Evolutionary conservation across 140 eudicot species (phyloP).

Genomic region (Senecio squalidus): DNA sequence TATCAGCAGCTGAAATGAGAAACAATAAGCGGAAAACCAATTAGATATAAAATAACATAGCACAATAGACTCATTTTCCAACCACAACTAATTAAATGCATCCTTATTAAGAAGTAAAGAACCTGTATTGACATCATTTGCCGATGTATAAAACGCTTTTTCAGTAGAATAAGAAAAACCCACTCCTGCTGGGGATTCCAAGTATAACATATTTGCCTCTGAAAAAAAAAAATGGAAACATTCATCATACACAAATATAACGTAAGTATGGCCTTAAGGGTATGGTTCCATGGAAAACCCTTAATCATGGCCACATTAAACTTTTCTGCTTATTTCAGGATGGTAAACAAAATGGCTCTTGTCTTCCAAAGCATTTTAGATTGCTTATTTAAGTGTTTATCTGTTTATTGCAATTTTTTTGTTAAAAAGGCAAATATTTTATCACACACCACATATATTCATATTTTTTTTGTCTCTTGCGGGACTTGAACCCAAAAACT

Average conservation of each 20-base stretch:
- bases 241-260: conserved; percentile 8
- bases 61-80: not conserved
- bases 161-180: conserved; percentile 70
- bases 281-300: too few species aligned
- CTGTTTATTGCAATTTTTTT: too few species aligned
- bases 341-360: too few species aligned
- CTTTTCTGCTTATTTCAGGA: too few species aligned
- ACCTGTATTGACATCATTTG: conserved; percentile 65
- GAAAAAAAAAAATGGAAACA: conserved; percentile 18
- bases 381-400: too few species aligned
- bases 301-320: too few species aligned
- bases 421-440: too few species aligned
- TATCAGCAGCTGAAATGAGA: conserved; percentile 51
- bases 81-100: not conserved
- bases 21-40: not conserved
- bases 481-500: too few species aligned
- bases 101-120: conserved; percentile 12
- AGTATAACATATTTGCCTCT: conserved; percentile 81
- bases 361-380: too few species aligned
- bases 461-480: too few species aligned
- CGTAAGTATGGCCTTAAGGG: not conserved
- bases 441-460: too few species aligned
- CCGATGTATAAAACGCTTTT: conserved; percentile 41
- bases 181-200: conserved; percentile 94
- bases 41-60: not conserved